Evolutionary conservation across 2,329 filamentous ascomycete species (phyloP), one percentile per base, ranked within the genome.

Genomic region (Beauveria asiatica): DNA sequence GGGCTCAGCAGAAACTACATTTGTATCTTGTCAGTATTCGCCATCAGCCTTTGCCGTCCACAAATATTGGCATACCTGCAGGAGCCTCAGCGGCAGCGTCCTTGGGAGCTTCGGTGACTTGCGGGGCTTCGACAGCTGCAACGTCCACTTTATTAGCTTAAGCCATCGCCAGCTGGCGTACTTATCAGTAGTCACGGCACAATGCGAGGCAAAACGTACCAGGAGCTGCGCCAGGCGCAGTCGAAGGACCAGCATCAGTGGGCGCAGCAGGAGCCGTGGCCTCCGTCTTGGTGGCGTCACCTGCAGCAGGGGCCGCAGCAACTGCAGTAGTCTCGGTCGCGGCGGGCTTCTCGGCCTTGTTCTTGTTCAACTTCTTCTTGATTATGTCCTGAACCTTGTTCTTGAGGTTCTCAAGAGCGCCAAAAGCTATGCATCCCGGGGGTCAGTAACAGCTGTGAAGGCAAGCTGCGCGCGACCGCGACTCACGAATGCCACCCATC

Each of bases 401-500:
- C 78, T 80, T 82, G 65, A 83, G 65, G 73, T 82, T 82, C 68
- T 79, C 78, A 62, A 83, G 72, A 39, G 80, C 78, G 64, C 76
- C 73, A 54, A 75, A 70, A 59, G 80, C 80, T 83, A 64, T 16
- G 6, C 11, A 37, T 37, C 33, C 37, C 27, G 7, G 6, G 48
- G 9, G 39, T 59, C 39, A 59, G 39, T 23, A 25, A 27, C 37
- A 3, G 30, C 17, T 57, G 21, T 10, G 10, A 8, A 5, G 25
- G 27, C 21, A 11, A n/a, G 23, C 9, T 25, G 21, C 21, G 52
- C 8, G 16, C 27, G 23, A 9, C 19, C 4, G 27, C 16, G 8
- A 79, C 78, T 73, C 72, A 82, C 80, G 79, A 70, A 82, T 74
- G 65, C 79, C 79, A 70, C 76, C 75, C 80, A 83, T 82, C 51